These are phyloP conservation scores for Fusarium luffae DNA, from an alignment of 2,329 filamentous ascomycete genomes.

Conservation along the genomic window DNA sequence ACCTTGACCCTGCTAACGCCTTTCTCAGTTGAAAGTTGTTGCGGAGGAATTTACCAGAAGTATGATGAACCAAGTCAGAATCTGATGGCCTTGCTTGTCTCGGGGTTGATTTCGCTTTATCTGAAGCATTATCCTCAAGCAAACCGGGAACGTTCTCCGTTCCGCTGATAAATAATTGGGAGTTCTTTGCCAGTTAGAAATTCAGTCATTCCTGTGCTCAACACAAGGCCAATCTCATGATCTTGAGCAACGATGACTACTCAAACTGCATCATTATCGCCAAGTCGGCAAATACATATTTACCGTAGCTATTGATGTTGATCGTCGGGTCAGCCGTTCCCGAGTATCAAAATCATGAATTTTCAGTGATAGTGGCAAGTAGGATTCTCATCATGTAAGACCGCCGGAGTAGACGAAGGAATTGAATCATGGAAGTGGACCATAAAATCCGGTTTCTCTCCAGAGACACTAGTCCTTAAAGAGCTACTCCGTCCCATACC, in stretches of 20 bases:
- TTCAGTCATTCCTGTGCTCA: no score
- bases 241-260: not conserved
- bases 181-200: no score
- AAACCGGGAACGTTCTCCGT: no score
- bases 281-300: not conserved
- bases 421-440: not conserved
- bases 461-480: accelerated
- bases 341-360: not conserved
- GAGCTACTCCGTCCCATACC: not conserved
- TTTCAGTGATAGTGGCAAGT: not conserved
- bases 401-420: not conserved
- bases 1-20: no score
- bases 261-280: not conserved
- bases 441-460: not conserved
- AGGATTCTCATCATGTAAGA: not conserved
- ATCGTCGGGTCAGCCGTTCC: not conserved
- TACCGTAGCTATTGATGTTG: not conserved
- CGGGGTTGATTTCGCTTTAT: no score
- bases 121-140: no score
- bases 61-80: no score
- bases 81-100: no score
- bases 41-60: no score
- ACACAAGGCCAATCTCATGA: not conserved
- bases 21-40: no score
- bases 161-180: no score